Percentiles rank a stretch among this genome's conserved stretches.
These are phyloP conservation scores for Sclerotinia spermophila DNA, from an alignment of 2,329 filamentous ascomycete genomes.

Conservation along the genomic window DNA sequence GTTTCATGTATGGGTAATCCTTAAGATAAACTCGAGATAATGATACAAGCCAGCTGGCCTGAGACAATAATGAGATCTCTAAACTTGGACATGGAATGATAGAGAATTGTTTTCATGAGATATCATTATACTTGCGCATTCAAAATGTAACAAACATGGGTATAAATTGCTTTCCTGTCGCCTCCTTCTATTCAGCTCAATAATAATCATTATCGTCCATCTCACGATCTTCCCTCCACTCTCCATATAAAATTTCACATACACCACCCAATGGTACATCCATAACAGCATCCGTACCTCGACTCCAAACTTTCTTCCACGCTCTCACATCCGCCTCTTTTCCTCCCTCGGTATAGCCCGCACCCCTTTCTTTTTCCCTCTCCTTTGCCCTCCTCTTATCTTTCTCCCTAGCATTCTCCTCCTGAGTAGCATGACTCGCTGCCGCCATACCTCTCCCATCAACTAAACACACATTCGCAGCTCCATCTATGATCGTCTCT, in stretches of 20 bases:
- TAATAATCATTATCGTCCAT: slow-evolving; percentile 8
- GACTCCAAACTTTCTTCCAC: slow-evolving; percentile 84
- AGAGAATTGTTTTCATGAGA: background rate
- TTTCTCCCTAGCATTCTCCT: slow-evolving; percentile 27
- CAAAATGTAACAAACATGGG: background rate
- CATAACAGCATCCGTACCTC: slow-evolving; percentile 95
- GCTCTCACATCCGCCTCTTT: slow-evolving; percentile 41
- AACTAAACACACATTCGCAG: slow-evolving; percentile 78
- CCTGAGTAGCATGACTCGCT: slow-evolving; percentile 40
- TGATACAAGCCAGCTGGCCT: background rate
- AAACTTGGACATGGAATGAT: background rate
- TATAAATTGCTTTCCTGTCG: background rate
- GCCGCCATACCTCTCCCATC: slow-evolving; percentile 57
- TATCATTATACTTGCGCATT: background rate
- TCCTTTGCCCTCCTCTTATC: slow-evolving; percentile 35
- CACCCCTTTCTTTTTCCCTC: slow-evolving; percentile 25
- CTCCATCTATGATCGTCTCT: slow-evolving; percentile 89
- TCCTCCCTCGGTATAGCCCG: slow-evolving; percentile 35
- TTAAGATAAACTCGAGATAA: background rate
- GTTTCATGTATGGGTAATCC: background rate
- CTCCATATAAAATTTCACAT: slow-evolving; percentile 88
- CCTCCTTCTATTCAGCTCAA: background rate
- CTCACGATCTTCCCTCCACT: slow-evolving; percentile 36
- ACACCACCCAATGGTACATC: slow-evolving; percentile 93
- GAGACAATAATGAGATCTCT: background rate